Conservation (phyloP, 257 asterid species). For the Penstemon davidsonii region DNA sequence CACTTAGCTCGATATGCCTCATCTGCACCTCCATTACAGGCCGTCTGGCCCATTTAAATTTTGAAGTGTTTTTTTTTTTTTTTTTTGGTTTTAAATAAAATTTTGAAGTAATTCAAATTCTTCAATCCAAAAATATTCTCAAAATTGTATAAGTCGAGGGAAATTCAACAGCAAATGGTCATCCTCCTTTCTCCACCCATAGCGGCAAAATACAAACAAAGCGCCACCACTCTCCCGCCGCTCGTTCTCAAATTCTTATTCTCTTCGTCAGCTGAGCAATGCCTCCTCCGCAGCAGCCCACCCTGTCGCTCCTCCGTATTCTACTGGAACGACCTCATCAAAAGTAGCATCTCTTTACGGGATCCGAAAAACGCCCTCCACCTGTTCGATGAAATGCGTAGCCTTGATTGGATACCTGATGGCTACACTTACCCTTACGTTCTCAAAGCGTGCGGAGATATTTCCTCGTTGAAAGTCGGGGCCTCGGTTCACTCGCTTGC, state of each 20-base stretch:
- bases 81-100: too few relatives aligned
- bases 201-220: constrained; percentile 28
- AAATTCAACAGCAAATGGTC: too few relatives aligned
- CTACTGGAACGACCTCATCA: constrained; percentile 81
- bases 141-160: too few relatives aligned
- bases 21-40: too few relatives aligned
- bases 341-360: constrained; percentile 35
- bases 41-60: too few relatives aligned
- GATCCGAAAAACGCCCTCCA: constrained; percentile 42
- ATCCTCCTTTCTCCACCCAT: constrained; percentile 20
- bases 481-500: constrained; percentile 58
- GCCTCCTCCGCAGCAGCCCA: constrained; percentile 40
- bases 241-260: constrained; percentile 24
- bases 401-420: constrained; percentile 65
- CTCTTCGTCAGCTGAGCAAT: constrained; percentile 39
- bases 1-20: too few relatives aligned
- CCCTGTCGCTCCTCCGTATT: constrained; percentile 48
- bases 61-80: too few relatives aligned
- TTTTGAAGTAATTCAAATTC: too few relatives aligned
- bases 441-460: constrained; percentile 68
- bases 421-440: constrained; percentile 72
- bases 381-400: constrained; percentile 62
- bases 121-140: too few relatives aligned
- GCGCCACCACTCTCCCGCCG: constrained; percentile 24
- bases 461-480: constrained; percentile 39